Conservation (phyloP, 805 yeast species). For the Saccharomycopsis javanensis region DNA sequence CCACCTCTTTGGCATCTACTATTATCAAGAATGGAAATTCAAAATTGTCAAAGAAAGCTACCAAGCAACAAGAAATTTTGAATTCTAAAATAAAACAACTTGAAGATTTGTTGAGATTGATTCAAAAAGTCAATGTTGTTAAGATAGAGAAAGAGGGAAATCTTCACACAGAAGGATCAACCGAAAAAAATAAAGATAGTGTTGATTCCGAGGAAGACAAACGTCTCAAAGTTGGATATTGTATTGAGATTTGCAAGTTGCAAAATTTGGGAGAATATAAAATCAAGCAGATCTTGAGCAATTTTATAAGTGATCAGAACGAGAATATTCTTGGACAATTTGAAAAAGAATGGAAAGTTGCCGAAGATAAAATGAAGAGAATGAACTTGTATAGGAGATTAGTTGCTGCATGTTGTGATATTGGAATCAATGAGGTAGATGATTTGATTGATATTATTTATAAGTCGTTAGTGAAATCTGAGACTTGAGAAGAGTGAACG, state of each 20-base stretch:
- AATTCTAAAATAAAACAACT: conserved; percentile 24
- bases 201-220: neutral
- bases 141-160: neutral
- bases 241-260: conserved; percentile 6
- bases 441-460: conserved; percentile 29
- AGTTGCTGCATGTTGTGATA: conserved; percentile 59
- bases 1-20: conserved; percentile 1
- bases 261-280: conserved; percentile 17
- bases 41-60: conserved; percentile 20
- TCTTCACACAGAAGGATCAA: neutral
- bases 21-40: conserved; percentile 8
- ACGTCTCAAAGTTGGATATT: neutral
- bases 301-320: neutral
- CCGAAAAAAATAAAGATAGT: neutral
- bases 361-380: conserved; percentile 31
- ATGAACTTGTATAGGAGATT: conserved; percentile 60
- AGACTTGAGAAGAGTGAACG: neutral
- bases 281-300: neutral
- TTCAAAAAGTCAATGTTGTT: conserved; percentile 4
- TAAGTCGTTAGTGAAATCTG: neutral
- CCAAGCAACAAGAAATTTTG: conserved; percentile 23
- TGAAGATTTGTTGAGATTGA: conserved; percentile 1
- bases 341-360: neutral
- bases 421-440: conserved; percentile 59
- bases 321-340: neutral